Evolutionary conservation across 495 filamentous ascomycete species (phyloP), one percentile per base, ranked within the genome.

Genomic region (Chaetomium cochliodes): DNA sequence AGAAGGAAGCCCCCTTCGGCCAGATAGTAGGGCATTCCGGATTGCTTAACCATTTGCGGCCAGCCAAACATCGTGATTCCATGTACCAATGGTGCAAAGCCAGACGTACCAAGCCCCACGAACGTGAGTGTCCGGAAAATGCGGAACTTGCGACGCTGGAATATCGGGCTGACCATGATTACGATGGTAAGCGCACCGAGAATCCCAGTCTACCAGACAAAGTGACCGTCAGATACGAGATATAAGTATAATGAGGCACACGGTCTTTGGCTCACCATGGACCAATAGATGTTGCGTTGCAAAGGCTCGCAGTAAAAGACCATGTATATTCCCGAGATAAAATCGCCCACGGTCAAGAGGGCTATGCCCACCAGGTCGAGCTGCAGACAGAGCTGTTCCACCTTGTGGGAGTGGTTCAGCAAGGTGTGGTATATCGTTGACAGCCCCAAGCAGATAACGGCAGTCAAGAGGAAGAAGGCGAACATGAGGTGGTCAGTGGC

Each of bases 101-200:
- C 91, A 84, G 8, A 91, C 88, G 66, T 90, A 77, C 91, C 91
- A 82, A 92, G 90, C 41, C 81, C 80, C 39, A 93, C 85, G 75
- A 94, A 94, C 87, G 92, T 90, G 59, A 78, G 76, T 9, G 89
- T 89, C 53, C 92, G 85, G 72, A 92, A 87, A 11, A 87, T 87
- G n/a, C 92, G 82, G 81, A 84, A 91, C 61, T 16, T 7, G 30
- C 30, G 30, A 33, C 30, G 3, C 30, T 33, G 30, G 30, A 33
- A 33, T 33, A 3, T 33, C 30, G 30, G 30, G 7, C 30, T 33
- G 30, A 33, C 30, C 30, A 33, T 33, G 30, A 33, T 33, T 33
- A 3, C 30, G 30, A 33, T 33, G 30, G 30, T 33, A 33, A 33
- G 30, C 30, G 30, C 30, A 33, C 30, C 30, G 30, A 33, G 30